Percentiles rank a stretch among this genome's conserved stretches.
Evolutionary conservation across 306 rosid species (phyloP).

Genomic region (Quercus aquifolioides): DNA sequence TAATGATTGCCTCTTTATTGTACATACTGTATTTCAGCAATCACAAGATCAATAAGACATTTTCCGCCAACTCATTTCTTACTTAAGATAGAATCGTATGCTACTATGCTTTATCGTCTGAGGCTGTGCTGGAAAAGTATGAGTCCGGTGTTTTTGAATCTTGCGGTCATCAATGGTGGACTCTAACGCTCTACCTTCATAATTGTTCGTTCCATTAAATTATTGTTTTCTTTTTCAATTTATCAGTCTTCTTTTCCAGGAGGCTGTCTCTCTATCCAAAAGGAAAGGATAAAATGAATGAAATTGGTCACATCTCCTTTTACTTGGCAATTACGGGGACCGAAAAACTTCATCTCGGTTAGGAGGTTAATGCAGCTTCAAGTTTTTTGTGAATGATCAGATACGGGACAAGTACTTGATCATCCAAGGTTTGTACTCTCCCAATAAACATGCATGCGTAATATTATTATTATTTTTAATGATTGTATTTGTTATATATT

Average conservation of each 20-base stretch:
- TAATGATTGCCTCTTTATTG: no score
- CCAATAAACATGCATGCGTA: no score
- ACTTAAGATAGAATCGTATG: neutral
- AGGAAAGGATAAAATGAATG: neutral
- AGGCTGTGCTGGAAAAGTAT: neutral
- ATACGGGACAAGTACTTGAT: neutral
- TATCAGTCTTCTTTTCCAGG: neutral
- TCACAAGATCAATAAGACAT: neutral
- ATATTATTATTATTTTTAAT: no score
- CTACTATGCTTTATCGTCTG: neutral
- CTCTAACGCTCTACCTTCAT: no score
- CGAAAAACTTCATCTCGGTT: no score
- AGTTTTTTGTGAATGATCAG: no score
- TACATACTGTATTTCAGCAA: neutral
- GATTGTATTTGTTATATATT: no score
- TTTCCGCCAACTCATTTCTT: neutral
- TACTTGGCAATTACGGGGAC: no score
- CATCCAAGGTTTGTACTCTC: neutral
- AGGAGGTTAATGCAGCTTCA: no score
- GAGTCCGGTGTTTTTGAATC: constrained; percentile 1
- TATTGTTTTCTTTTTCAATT: no score
- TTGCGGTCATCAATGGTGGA: constrained; percentile 5
- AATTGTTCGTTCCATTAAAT: no score
- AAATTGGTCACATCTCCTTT: no score
- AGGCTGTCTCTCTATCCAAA: neutral